Evolutionary conservation across 306 rosid genomes (phyloP), one percentile per base, ranked within the genome.

Genomic region (Lotus japonicus): DNA sequence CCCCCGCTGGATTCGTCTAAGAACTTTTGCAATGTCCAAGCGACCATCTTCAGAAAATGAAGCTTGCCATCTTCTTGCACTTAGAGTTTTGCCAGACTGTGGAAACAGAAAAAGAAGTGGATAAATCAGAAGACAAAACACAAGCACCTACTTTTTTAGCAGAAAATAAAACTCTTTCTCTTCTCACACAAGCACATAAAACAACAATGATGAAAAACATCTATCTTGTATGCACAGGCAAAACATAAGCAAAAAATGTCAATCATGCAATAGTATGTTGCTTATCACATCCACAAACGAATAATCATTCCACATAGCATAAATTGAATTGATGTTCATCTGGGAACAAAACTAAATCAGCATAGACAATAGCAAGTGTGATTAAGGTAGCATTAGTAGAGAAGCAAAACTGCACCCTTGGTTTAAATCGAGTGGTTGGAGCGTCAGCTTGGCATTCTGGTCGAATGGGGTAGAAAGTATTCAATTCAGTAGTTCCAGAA

Each of bases 61-160:
- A 53, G 94, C 87, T 19, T 84, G 71, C 97, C 97, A 92, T 72
- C 98, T 88, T 79, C 97, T 85, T 75, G 80, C 77, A 77, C 96
- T 89, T 45, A 92, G 88, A 71, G 98, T 92, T 82, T 88, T 92
- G 64, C 98, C 98, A 36, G 92, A 86, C 98, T 92, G 88, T 18
- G 45, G 48, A 74, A 82, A 72, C 64, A 48, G 65, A 80, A 19
- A 68, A 57, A 55, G 59, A 33, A 28, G 12, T 26, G 52, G 15
- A 59, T 64, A 77, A 77, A 71, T 42, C 62, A 16, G 9, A 70
- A 36, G 26, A 36, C n/a, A 31, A 31, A 5, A 31, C 36, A 31
- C 5, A 31, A 5, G 36, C 36, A 31, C 5, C 36, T 31, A 26
- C 4, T 26, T 26, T 21, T 26, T 26, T 26, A 26, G 31, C 31